A percentile compares a stretch with the other conserved stretches of the same genome.
These are phyloP conservation scores for Linum lewisii DNA, from an alignment of 345 rosid species.

Conservation along the genomic window DNA sequence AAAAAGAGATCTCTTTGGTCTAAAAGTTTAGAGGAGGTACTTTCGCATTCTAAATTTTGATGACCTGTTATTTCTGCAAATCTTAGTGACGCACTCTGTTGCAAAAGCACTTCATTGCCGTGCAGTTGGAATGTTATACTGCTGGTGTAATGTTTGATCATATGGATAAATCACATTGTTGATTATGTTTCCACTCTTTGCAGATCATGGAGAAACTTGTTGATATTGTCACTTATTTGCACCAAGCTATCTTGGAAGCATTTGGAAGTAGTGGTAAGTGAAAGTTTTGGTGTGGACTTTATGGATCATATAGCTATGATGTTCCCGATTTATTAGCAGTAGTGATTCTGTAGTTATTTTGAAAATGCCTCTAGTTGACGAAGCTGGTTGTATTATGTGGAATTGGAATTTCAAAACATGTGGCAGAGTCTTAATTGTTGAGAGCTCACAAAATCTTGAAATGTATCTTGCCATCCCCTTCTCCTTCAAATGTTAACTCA, in stretches of 20 bases:
- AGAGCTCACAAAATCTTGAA: not conserved
- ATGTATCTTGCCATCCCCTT: not conserved
- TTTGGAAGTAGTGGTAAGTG: conserved; percentile 57
- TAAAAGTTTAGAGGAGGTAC: conserved; percentile 68
- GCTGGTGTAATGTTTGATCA: not conserved
- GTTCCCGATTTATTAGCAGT: not conserved
- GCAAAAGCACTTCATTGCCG: not conserved
- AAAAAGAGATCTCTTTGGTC: conserved; percentile 92
- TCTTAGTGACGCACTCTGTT: not conserved
- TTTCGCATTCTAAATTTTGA: conserved; percentile 1
- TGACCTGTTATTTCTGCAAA: not conserved
- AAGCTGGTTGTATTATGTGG: not conserved
- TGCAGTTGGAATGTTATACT: not conserved
- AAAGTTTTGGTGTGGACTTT: not conserved
- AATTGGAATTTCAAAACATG: not conserved
- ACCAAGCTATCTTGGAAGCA: conserved; percentile 53
- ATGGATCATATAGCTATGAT: not conserved
- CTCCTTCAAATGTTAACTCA: not conserved
- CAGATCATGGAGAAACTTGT: conserved; percentile 75
- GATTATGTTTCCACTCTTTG: not conserved
- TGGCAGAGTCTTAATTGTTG: not conserved
- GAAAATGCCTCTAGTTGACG: not conserved
- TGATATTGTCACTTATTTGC: conserved; percentile 48
- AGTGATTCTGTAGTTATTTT: not conserved
- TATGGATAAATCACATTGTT: not conserved